These are phyloP conservation scores for Purshia tridentata DNA, from an alignment of 306 rosid species.

Conservation along the genomic window DNA sequence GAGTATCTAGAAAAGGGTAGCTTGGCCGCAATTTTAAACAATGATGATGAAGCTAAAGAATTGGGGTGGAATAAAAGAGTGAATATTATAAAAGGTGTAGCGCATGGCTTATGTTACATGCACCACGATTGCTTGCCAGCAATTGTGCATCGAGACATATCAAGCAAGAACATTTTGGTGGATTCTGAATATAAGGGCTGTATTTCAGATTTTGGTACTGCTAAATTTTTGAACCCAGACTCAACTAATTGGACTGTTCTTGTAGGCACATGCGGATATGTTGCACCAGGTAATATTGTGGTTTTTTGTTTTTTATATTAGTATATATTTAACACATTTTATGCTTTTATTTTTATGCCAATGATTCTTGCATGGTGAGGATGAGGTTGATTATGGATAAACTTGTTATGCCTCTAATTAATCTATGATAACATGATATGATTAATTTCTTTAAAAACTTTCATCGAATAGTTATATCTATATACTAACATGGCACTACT, in stretches of 20 bases:
- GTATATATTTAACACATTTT: no score
- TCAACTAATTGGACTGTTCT: conserved; percentile 16
- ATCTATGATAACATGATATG: no score
- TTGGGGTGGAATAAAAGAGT: conserved; percentile 24
- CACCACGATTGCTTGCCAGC: conserved; percentile 18
- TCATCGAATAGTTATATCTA: not conserved
- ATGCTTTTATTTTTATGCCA: no score
- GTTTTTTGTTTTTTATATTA: not conserved
- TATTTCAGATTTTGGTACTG: conserved; percentile 24
- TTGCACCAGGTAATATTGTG: conserved; percentile 14
- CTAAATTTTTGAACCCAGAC: conserved; percentile 8
- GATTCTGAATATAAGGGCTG: conserved; percentile 5
- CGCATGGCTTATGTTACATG: conserved; percentile 22
- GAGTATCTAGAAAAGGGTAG: conserved; percentile 20
- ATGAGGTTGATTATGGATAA: no score
- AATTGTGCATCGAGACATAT: conserved; percentile 17
- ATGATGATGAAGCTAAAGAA: conserved; percentile 12
- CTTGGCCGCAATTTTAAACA: not conserved
- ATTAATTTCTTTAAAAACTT: not conserved
- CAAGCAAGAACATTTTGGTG: conserved; percentile 24
- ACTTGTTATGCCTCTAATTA: no score
- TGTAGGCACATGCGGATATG: conserved; percentile 28
- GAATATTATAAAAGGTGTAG: conserved; percentile 18
- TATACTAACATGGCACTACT: no score
- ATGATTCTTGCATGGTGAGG: no score